Conservation (phyloP, 352 stramenopile genomes). For the Globisporangium paddicum region DNA sequence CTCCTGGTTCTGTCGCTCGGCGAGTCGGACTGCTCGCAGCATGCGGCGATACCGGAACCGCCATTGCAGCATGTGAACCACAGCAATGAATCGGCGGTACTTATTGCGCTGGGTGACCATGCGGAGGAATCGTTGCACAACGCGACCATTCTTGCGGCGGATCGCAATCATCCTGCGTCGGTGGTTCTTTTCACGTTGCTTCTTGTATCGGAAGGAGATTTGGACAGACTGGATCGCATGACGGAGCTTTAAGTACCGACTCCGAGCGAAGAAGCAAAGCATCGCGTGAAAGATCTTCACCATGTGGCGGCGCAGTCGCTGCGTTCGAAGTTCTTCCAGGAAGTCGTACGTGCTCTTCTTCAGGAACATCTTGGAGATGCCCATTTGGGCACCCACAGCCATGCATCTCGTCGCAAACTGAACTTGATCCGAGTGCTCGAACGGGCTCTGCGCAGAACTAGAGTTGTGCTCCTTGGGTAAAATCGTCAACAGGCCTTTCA, state of each 20-base stretch:
- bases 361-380: conserved; percentile 95
- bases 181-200: conserved; percentile 21
- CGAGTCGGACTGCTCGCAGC: conserved; percentile 16
- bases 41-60: conserved; percentile 54
- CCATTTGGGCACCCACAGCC: conserved; percentile 86
- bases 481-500: conserved; percentile 88
- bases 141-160: conserved; percentile 35
- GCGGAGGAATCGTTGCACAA: conserved; percentile 52
- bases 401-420: conserved; percentile 62
- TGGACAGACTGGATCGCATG: conserved; percentile 53
- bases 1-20: conserved; percentile 14
- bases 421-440: conserved; percentile 62
- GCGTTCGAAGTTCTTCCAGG: conserved; percentile 85
- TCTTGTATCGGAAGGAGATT: conserved; percentile 55
- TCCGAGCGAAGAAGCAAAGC: conserved; percentile 48
- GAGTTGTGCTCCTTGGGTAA: conserved; percentile 85
- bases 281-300: conserved; percentile 69
- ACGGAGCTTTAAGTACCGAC: conserved; percentile 54
- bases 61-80: conserved; percentile 64
- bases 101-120: conserved; percentile 50
- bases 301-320: conserved; percentile 66
- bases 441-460: conserved; percentile 62
- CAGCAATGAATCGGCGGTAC: conserved; percentile 43
- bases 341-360: conserved; percentile 89
- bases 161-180: conserved; percentile 31